Conservation (phyloP, 805 yeast genomes). For the Yarrowia sp. region DNA sequence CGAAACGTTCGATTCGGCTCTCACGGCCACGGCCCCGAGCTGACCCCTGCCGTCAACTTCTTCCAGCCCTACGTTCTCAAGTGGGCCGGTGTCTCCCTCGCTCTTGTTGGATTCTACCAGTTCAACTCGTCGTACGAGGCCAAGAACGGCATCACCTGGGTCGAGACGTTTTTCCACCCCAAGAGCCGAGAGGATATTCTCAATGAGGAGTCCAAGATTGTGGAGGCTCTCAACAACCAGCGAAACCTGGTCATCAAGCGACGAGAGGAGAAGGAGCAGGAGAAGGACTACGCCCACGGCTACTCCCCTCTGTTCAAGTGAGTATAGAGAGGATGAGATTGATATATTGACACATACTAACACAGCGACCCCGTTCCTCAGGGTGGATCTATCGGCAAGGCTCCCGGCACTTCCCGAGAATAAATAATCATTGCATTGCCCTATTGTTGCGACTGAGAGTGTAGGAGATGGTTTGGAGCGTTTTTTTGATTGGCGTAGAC, state of each 20-base stretch:
- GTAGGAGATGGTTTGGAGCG: background rate
- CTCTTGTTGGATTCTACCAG: constrained; percentile 13
- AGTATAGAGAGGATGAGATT: background rate
- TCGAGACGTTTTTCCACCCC: constrained; percentile 6
- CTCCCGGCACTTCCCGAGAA: constrained; percentile 27
- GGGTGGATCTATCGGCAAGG: constrained; percentile 26
- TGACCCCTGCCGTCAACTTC: constrained; percentile 15
- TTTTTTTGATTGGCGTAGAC: background rate
- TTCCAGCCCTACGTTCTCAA: constrained; percentile 23
- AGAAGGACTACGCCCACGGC: constrained; percentile 15
- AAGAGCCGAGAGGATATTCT: constrained; percentile 25
- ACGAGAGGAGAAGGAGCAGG: background rate
- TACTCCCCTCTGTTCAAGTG: constrained; percentile 20
- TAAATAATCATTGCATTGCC: constrained; percentile 25
- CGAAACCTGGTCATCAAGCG: constrained; percentile 7
- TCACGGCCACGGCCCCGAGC: constrained; percentile 26
- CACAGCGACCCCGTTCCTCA: constrained; percentile 26
- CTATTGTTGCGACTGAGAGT: constrained; percentile 27
- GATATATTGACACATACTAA: background rate
- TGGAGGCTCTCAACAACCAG: constrained; percentile 21
- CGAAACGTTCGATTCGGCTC: constrained; percentile 26
- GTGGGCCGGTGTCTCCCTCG: constrained; percentile 21
- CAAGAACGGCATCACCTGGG: constrained; percentile 20
- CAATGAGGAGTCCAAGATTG: constrained; percentile 15
- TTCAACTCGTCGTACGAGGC: constrained; percentile 26